These are phyloP conservation scores for Polytolypa hystricis DNA, from an alignment of 2,329 filamentous ascomycete species.

Conservation along the genomic window DNA sequence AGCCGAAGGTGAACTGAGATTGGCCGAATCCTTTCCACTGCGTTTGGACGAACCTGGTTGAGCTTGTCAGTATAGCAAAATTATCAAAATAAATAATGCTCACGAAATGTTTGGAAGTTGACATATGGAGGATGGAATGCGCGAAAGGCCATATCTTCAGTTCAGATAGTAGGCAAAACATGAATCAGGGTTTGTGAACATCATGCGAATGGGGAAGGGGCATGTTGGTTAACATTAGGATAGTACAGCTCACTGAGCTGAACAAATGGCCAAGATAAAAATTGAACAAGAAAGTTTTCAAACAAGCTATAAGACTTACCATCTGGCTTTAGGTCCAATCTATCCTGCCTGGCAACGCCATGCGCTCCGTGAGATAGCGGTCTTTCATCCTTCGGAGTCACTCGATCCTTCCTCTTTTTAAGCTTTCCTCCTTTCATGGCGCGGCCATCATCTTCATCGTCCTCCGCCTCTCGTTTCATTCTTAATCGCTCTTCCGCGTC, in stretches of 20 bases:
- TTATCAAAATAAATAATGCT: too few species aligned
- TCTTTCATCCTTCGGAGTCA: conserved; percentile 49
- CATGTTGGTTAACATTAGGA: background rate
- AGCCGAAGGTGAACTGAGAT: conserved; percentile 26
- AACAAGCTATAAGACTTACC: conserved; percentile 31
- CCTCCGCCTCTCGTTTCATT: conserved; percentile 35
- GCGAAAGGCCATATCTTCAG: too few species aligned
- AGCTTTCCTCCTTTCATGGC: conserved; percentile 50
- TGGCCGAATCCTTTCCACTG: conserved; percentile 9
- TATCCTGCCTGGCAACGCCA: conserved; percentile 53
- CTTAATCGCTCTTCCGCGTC: conserved; percentile 40
- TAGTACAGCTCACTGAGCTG: background rate
- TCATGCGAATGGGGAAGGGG: background rate
- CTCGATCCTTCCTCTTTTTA: conserved; percentile 67
- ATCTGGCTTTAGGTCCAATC: conserved; percentile 45
- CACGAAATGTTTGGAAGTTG: too few species aligned
- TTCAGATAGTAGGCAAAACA: too few species aligned
- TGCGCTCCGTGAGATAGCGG: conserved; percentile 53
- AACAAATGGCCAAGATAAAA: background rate
- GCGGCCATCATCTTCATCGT: conserved; percentile 34
- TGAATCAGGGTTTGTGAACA: background rate
- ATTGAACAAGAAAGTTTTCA: background rate
- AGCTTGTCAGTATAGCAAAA: too few species aligned
- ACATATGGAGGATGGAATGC: too few species aligned
- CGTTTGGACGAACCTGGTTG: too few species aligned